Percentiles rank a stretch among this genome's conserved stretches.
These are phyloP conservation scores for Fusarium protoensiforme DNA, from an alignment of 2,329 filamentous ascomycete genomes.

Conservation along the genomic window DNA sequence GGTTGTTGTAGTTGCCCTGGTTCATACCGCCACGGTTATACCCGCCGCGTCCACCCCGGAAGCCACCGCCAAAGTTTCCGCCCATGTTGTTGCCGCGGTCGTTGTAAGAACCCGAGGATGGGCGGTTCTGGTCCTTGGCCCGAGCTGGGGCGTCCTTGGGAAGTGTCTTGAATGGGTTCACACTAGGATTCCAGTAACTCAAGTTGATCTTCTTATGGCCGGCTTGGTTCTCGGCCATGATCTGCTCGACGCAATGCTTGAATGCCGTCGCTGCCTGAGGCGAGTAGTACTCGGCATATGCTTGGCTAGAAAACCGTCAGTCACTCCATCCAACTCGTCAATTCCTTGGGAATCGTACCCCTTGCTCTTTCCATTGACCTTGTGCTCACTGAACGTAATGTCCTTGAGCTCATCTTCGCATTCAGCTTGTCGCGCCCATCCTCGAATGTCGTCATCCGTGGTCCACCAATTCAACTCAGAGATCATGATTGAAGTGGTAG, in stretches of 20 bases:
- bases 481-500: constrained; percentile 80
- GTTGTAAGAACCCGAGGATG: constrained; percentile 61
- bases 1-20: constrained; percentile 57
- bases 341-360: constrained; percentile 67
- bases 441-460: constrained; percentile 92
- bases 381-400: constrained; percentile 97
- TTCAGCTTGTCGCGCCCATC: constrained; percentile 82
- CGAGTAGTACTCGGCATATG: constrained; percentile 86
- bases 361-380: constrained; percentile 98
- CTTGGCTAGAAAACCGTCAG: constrained; percentile 62
- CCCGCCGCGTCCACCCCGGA: constrained; percentile 63
- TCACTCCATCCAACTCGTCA: constrained; percentile 1
- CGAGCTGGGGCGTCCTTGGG: constrained; percentile 82
- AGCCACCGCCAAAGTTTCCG: constrained; percentile 64
- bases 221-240: constrained; percentile 61
- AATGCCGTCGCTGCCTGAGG: constrained; percentile 86
- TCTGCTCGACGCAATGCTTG: constrained; percentile 82
- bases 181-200: constrained; percentile 78
- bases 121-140: constrained; percentile 72
- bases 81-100: constrained; percentile 52
- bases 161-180: constrained; percentile 90
- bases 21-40: constrained; percentile 60
- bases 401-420: constrained; percentile 90
- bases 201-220: constrained; percentile 78
- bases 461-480: constrained; percentile 97